A percentile compares a stretch with the other conserved stretches of the same genome.
phyloP scores from a whole-genome alignment of 2,329 filamentous ascomycete species.

The Fusarium sp. region DNA sequence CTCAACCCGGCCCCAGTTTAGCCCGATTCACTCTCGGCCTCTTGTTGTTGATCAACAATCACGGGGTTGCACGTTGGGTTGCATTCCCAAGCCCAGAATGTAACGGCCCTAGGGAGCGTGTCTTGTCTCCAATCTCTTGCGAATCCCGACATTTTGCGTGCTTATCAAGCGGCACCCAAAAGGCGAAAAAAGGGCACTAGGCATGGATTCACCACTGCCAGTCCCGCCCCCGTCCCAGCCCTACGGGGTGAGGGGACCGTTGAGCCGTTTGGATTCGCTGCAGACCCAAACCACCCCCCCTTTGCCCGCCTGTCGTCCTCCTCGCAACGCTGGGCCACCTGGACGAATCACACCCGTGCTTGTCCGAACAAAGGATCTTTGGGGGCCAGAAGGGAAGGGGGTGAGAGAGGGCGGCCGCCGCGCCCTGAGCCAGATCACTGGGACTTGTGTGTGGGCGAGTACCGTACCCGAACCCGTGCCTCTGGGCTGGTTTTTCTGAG shows the following conservation, averaged over 20 bases:
- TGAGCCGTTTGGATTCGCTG: slow-evolving; percentile 18
- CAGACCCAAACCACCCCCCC: background rate
- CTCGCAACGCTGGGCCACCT: slow-evolving; percentile 9
- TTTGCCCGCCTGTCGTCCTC: background rate
- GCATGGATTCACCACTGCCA: background rate
- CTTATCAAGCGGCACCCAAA: slow-evolving; percentile 19
- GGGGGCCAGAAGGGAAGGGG: slow-evolving; percentile 5
- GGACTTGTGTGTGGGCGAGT: slow-evolving; percentile 16
- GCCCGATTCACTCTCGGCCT: background rate
- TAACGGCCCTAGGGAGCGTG: slow-evolving; percentile 4
- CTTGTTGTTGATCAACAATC: slow-evolving; percentile 28
- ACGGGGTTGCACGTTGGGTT: slow-evolving; percentile 22
- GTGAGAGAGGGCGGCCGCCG: slow-evolving; percentile 21
- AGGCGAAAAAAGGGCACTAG: background rate
- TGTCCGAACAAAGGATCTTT: slow-evolving; percentile 24
- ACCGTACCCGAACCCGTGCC: background rate
- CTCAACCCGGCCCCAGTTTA: background rate
- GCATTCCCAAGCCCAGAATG: slow-evolving; percentile 10
- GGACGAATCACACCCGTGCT: slow-evolving; percentile 2
- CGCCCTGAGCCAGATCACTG: slow-evolving; percentile 37
- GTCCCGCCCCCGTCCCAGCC: slow-evolving; percentile 16
- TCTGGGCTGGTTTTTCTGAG: background rate
- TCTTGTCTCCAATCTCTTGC: slow-evolving; percentile 14
- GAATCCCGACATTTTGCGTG: slow-evolving; percentile 21
- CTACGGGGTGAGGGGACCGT: slow-evolving; percentile 12